Evolutionary conservation across 345 rosid genomes (phyloP).

Genomic region (Xanthoceras sorbifolium): DNA sequence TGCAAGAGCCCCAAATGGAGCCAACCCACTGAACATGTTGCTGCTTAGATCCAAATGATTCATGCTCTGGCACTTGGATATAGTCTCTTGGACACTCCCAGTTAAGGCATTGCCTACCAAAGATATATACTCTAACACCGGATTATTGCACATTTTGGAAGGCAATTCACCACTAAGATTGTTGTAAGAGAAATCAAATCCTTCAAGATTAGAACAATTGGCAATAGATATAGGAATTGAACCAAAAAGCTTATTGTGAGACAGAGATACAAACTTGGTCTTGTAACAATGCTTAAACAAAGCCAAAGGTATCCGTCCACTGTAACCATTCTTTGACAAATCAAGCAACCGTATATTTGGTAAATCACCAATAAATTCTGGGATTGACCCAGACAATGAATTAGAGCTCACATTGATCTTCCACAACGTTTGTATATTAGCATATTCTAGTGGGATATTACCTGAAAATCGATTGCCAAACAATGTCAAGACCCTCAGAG

Average conservation of each 20-base stretch:
- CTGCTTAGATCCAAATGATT: slow-evolving; percentile 71
- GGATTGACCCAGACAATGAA: slow-evolving; percentile 83
- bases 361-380: slow-evolving; percentile 81
- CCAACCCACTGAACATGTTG: slow-evolving; percentile 65
- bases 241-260: slow-evolving; percentile 75
- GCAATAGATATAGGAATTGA: slow-evolving; percentile 63
- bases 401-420: slow-evolving; percentile 93
- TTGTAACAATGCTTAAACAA: slow-evolving; percentile 71
- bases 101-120: slow-evolving; percentile 63
- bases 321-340: slow-evolving; percentile 73
- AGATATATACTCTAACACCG: slow-evolving; percentile 60
- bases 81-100: slow-evolving; percentile 59
- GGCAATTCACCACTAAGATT: slow-evolving; percentile 68
- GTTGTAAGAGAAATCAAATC: slow-evolving; percentile 87
- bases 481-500: slow-evolving; percentile 78
- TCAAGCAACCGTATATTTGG: slow-evolving; percentile 86
- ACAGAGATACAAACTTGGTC: slow-evolving; percentile 75
- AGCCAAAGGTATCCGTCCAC: slow-evolving; percentile 64
- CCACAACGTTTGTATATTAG: slow-evolving; percentile 67
- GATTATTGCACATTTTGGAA: slow-evolving; percentile 57
- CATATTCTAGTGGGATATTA: slow-evolving; percentile 74
- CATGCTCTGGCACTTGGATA: slow-evolving; percentile 60
- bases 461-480: slow-evolving; percentile 85
- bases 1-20: slow-evolving; percentile 64
- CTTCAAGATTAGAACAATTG: slow-evolving; percentile 72